Conservation (phyloP, 768 basidiomycete genomes). For the Xerocomellus amylosporus region DNA sequence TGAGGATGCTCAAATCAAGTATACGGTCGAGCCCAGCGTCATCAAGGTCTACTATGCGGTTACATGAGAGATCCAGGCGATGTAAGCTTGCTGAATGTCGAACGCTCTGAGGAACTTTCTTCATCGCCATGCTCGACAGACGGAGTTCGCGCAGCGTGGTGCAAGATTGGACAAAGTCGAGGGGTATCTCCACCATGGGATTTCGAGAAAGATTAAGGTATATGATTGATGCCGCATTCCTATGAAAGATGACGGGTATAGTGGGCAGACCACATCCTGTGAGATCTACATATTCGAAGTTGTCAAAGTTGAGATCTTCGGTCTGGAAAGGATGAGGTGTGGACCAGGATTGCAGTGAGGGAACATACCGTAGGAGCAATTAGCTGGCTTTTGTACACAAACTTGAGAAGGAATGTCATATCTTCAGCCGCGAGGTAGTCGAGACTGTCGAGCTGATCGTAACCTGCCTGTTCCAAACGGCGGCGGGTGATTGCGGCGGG, state of each 20-base stretch:
- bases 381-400: conserved; percentile 81
- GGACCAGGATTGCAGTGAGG: neutral
- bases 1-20: conserved; percentile 61
- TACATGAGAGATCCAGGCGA: conserved; percentile 85
- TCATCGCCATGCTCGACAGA: conserved; percentile 90
- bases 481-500: conserved; percentile 84
- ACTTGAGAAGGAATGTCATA: conserved; percentile 81
- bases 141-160: conserved; percentile 79
- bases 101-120: conserved; percentile 84
- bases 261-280: conserved; percentile 77
- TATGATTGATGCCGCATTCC: conserved; percentile 78
- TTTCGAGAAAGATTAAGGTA: conserved; percentile 89
- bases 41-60: conserved; percentile 85
- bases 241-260: conserved; percentile 84
- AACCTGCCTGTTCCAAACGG: conserved; percentile 86
- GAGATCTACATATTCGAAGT: conserved; percentile 79
- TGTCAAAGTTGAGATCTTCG: conserved; percentile 67
- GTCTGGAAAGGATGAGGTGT: conserved; percentile 44
- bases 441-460: conserved; percentile 73
- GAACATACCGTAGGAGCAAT: conserved; percentile 59
- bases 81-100: conserved; percentile 70
- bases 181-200: conserved; percentile 93
- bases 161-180: conserved; percentile 93
- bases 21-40: conserved; percentile 82
- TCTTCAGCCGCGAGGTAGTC: conserved; percentile 77